These are phyloP conservation scores for Ascochyta pisi DNA, from an alignment of 2,329 filamentous ascomycete genomes.

Conservation along the genomic window DNA sequence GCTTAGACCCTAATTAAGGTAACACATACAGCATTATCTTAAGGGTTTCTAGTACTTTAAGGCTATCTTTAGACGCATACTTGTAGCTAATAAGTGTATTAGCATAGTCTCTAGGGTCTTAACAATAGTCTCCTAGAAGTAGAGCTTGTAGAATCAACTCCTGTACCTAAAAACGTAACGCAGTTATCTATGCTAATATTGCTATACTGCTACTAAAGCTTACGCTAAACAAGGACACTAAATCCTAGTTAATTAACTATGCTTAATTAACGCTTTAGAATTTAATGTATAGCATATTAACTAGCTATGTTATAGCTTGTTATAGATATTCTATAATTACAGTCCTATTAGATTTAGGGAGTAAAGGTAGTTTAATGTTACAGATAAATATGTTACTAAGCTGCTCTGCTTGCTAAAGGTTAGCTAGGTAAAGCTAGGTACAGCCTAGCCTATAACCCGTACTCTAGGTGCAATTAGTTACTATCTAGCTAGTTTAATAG, in stretches of 20 bases:
- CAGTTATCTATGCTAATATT: neutral
- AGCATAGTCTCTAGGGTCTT: neutral
- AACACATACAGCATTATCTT: neutral
- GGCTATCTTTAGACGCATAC: neutral
- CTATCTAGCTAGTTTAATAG: neutral
- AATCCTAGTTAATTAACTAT: neutral
- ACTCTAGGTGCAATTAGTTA: neutral
- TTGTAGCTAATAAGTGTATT: neutral
- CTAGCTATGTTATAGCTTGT: neutral
- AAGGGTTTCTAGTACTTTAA: neutral
- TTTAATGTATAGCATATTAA: neutral
- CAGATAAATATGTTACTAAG: neutral
- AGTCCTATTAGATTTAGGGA: neutral
- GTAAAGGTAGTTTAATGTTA: neutral
- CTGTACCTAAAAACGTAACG: neutral
- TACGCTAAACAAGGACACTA: neutral
- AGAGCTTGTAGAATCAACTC: neutral
- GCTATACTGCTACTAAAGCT: neutral
- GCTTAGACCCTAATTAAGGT: neutral
- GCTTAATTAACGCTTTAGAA: neutral
- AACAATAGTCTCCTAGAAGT: neutral
- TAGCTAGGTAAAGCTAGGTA: neutral
- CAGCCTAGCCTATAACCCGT: neutral
- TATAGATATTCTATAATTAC: neutral
- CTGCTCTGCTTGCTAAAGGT: slow-evolving; percentile 1